phyloP scores from a whole-genome alignment of 2,329 filamentous ascomycete genomes.

The Xylaria sp. region DNA sequence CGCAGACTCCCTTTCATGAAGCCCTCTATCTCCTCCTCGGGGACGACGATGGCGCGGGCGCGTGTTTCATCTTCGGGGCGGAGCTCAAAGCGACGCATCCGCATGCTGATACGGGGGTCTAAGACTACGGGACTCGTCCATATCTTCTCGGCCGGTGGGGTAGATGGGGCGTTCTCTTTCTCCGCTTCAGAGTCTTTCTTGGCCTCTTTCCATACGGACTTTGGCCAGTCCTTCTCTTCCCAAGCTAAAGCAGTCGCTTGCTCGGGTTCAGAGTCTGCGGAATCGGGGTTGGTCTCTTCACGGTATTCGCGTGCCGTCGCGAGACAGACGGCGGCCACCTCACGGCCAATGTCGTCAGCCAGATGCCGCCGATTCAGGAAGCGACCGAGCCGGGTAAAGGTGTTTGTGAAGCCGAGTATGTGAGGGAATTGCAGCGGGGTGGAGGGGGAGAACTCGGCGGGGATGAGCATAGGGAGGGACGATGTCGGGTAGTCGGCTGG shows the following conservation, averaged over 20 bases:
- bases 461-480: conserved; percentile 71
- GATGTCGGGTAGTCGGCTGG: conserved; percentile 77
- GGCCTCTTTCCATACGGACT: conserved; percentile 73
- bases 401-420: conserved; percentile 91
- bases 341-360: conserved; percentile 88
- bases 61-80: conserved; percentile 75
- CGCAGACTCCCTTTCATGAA: conserved; percentile 72
- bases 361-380: conserved; percentile 86
- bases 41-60: conserved; percentile 69
- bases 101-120: conserved; percentile 77
- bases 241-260: conserved; percentile 71
- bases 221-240: conserved; percentile 87
- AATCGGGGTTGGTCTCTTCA: conserved; percentile 52
- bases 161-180: conserved; percentile 36
- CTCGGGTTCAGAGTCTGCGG: conserved; percentile 67
- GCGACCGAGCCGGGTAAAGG: conserved; percentile 84
- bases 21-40: conserved; percentile 76
- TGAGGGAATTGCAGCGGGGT: conserved; percentile 83
- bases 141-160: conserved; percentile 66
- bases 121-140: conserved; percentile 81
- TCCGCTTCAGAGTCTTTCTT: conserved; percentile 50
- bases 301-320: conserved; percentile 64
- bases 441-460: conserved; percentile 77
- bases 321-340: conserved; percentile 87
- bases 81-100: conserved; percentile 85